phyloP scores from a whole-genome alignment of 371 early-diverging fungal species.

The Globomyces sp. region DNA sequence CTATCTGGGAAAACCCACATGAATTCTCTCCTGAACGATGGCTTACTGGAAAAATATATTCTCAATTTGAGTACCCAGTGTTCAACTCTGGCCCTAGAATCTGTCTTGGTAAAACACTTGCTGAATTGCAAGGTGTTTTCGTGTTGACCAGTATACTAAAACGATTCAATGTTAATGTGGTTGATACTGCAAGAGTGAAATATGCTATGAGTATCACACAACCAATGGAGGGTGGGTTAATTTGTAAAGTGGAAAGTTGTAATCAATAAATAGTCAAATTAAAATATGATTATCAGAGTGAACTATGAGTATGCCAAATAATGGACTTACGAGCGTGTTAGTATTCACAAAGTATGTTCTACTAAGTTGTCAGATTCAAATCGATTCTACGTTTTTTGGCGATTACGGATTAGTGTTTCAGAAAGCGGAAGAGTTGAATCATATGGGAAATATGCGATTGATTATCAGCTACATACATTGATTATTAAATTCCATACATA shows the following conservation, averaged over 20 bases:
- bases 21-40: slow-evolving; percentile 67
- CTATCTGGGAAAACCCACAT: slow-evolving; percentile 60
- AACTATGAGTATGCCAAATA: no score
- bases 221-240: slow-evolving; percentile 12
- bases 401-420: no score
- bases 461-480: no score
- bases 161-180: slow-evolving; percentile 8
- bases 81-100: slow-evolving; percentile 68
- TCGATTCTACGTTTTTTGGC: no score
- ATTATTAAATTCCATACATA: no score
- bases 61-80: slow-evolving; percentile 32
- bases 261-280: no score
- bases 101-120: slow-evolving; percentile 44
- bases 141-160: background rate
- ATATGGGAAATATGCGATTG: no score
- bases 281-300: no score
- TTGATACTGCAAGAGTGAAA: slow-evolving; percentile 1
- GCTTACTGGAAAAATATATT: slow-evolving; percentile 28
- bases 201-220: slow-evolving; percentile 1
- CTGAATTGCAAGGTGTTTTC: slow-evolving; percentile 21
- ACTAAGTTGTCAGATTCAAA: no score
- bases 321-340: no score
- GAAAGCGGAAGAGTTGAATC: no score
- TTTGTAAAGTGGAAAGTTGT: background rate
- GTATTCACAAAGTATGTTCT: no score